Evolutionary conservation across 1,284 basidiomycete genomes (phyloP).

Genomic region (Microbotryomycetes sp.): DNA sequence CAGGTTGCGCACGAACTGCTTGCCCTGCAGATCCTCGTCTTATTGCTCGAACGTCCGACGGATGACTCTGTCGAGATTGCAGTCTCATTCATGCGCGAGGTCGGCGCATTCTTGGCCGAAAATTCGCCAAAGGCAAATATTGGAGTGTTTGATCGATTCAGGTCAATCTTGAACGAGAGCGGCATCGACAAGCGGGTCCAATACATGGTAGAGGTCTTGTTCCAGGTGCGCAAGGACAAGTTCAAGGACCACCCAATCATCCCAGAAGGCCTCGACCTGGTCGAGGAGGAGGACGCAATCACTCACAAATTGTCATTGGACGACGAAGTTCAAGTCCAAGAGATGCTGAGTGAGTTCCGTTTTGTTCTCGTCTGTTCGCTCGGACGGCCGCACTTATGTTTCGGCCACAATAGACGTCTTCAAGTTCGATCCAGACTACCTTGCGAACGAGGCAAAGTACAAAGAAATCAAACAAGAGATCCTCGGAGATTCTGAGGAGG

Average conservation of each 20-base stretch:
- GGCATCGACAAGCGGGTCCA: conserved; percentile 91
- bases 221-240: conserved; percentile 96
- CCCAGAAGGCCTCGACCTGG: conserved; percentile 87
- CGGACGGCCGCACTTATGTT: background rate
- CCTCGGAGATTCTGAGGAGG: conserved; percentile 56
- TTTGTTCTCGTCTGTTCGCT: background rate
- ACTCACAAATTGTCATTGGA: conserved; percentile 88
- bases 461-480: conserved; percentile 87
- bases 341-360: conserved; percentile 70
- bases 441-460: conserved; percentile 92
- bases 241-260: conserved; percentile 97
- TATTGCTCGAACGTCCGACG: conserved; percentile 89
- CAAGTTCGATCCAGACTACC: conserved; percentile 82
- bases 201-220: conserved; percentile 98
- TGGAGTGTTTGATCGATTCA: conserved; percentile 89
- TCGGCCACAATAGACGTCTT: conserved; percentile 64
- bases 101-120: conserved; percentile 88
- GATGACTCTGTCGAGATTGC: conserved; percentile 98
- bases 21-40: conserved; percentile 86
- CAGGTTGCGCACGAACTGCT: conserved; percentile 88
- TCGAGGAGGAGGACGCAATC: conserved; percentile 95
- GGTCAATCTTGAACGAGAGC: conserved; percentile 91
- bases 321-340: conserved; percentile 87
- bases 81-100: conserved; percentile 94
- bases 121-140: conserved; percentile 91